Percentiles rank a stretch among this genome's conserved stretches.
phyloP scores from a whole-genome alignment of 1,284 basidiomycete genomes.

The Irpex sp. region DNA sequence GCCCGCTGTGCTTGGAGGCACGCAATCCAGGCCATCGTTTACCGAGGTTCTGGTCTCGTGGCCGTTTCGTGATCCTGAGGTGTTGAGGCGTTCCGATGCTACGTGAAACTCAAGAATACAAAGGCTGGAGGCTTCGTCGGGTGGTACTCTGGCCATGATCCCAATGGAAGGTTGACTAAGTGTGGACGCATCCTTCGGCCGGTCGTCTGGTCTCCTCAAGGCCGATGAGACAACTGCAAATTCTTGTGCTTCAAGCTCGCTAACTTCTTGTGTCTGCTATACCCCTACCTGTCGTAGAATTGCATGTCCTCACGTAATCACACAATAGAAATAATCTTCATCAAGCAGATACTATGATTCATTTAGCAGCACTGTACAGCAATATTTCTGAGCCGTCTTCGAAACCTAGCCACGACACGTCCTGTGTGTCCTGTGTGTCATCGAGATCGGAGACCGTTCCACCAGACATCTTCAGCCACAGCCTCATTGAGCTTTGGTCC shows the following conservation, averaged over 20 bases:
- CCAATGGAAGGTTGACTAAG: neutral
- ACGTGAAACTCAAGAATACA: neutral
- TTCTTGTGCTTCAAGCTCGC: neutral
- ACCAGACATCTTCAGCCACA: constrained; percentile 58
- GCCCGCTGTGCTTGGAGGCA: neutral
- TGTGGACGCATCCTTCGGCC: neutral
- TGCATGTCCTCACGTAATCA: neutral
- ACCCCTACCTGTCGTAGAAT: no score
- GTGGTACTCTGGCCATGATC: neutral
- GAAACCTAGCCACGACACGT: constrained; percentile 69
- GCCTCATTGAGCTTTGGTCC: constrained; percentile 28
- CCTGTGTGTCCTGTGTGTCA: constrained; percentile 40
- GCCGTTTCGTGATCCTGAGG: neutral
- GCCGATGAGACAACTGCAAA: neutral
- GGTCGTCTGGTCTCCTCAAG: neutral
- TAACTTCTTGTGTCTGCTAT: neutral
- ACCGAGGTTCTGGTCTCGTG: neutral
- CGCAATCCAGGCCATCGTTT: neutral
- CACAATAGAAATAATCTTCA: neutral
- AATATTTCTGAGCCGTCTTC: constrained; percentile 52
- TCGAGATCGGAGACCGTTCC: constrained; percentile 42
- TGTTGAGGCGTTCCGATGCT: neutral
- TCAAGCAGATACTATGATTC: neutral
- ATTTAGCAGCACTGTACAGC: constrained; percentile 6
- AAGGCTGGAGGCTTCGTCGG: neutral